Base-by-base conservation (phyloP, 176 grass and related monocot genomes). In the Aegilops umbellulata region DNA sequence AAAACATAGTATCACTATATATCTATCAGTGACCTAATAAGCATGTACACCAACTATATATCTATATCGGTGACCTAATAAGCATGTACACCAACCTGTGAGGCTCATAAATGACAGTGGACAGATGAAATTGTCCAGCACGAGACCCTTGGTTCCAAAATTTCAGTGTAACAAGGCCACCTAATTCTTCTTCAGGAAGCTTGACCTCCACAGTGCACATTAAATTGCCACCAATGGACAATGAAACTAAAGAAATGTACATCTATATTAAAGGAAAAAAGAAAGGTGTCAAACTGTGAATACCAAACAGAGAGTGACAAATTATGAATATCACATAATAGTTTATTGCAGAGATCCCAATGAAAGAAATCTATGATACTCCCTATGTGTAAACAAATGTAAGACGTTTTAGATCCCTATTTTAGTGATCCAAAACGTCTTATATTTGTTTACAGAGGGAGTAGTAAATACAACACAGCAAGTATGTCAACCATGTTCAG, bases 141-240 rank as follows among this genome's bases (percentile, higher is more conserved):
- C 15, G 86, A 16, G 90, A 92, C 23, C 88, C 90, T 88, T 69
- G 86, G 44, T 68, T 84, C 97, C 97, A 99, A 79, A 94, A 99
- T 76, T 96, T 99, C 35, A 99, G 86, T 87, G 92, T 94, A 81
- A 99, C 65, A 87, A 96, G 88, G 31, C 90, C 94, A 60, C 94
- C 97, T 87, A 99, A 91, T 71, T 91, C 82, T 76, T 94, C 91
- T 88, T 99, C 97, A 39, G 94, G 92, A 91, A 98, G 86, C 80
- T 92, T 98, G 67, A 94, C 80, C 65, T 99, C 97, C 51, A 99
- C 82, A 32, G 97, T 99, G 76, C 91, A 95, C 96, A 98, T 98
- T 73, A 91, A 84, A 42, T 84, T 84, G 67, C 91, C 96, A 92
- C 92, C 87, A n/a, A 83, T 36, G 32, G 92, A 99, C 80, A 99